Evolutionary conservation across 2,329 filamentous ascomycete genomes (phyloP), one percentile per base, ranked within the genome.

Genomic region (Verticillium albo-atrum): DNA sequence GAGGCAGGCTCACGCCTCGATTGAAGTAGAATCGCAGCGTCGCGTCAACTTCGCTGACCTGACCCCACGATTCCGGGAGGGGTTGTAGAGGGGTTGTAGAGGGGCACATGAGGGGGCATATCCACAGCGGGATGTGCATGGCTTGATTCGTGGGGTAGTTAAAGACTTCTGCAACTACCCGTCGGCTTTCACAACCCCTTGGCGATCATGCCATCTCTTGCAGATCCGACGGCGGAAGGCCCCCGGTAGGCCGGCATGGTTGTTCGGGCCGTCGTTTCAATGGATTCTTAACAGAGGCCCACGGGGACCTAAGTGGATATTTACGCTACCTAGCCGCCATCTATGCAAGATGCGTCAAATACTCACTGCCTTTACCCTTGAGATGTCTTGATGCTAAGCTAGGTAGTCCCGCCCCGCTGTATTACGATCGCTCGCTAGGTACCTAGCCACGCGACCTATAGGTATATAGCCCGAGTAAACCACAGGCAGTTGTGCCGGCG

Each of bases 401-500:
- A n/a, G n/a, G n/a, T n/a, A n/a, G n/a, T n/a, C n/a, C n/a, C n/a
- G n/a, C n/a, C n/a, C n/a, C n/a, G n/a, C n/a, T n/a, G n/a, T n/a
- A n/a, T n/a, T n/a, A n/a, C n/a, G n/a, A n/a, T n/a, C n/a, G n/a
- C n/a, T n/a, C n/a, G n/a, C n/a, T n/a, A n/a, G n/a, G n/a, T n/a
- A n/a, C n/a, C n/a, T n/a, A n/a, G n/a, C n/a, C n/a, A n/a, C n/a
- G n/a, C n/a, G n/a, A n/a, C n/a, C n/a, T n/a, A n/a, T n/a, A n/a
- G n/a, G n/a, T n/a, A n/a, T n/a, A n/a, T n/a, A n/a, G n/a, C n/a
- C n/a, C n/a, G n/a, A n/a, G n/a, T n/a, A n/a, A n/a, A n/a, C 92
- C 92, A 1, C 91, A 90, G 1, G 92, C 91, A 2, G 91, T 96
- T 2, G 92, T 96, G 20, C 92, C 92, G 7, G 92, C 92, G 60